Percentiles rank a stretch among this genome's conserved stretches.
Evolutionary conservation across 225 moss, liverwort and hornwort species (phyloP).

Genomic region (Pseudisothecium myosuroides): DNA sequence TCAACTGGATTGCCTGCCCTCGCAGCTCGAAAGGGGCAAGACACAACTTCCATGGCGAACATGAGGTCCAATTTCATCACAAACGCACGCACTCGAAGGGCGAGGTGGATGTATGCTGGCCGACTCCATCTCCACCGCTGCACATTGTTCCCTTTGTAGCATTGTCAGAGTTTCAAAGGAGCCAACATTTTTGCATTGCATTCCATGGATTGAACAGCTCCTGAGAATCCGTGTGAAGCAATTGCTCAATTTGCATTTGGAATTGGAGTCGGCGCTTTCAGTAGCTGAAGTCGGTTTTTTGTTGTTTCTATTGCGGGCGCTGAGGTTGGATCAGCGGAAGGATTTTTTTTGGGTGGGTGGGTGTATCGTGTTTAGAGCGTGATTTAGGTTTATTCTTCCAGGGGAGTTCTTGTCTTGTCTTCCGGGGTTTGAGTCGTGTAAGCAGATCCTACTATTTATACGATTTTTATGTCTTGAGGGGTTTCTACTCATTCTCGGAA

Average conservation of each 20-base stretch:
- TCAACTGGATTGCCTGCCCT: neutral
- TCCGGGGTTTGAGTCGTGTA: neutral
- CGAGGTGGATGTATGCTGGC: neutral
- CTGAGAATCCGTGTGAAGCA: neutral
- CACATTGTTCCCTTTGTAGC: neutral
- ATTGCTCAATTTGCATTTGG: neutral
- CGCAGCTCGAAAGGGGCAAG: neutral
- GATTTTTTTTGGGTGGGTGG: neutral
- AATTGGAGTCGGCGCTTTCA: neutral
- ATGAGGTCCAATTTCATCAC: constrained; percentile 1
- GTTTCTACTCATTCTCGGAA: neutral
- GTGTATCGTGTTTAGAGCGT: neutral
- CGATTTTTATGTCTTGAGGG: neutral
- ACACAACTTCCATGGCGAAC: neutral
- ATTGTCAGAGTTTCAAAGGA: neutral
- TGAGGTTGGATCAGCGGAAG: neutral
- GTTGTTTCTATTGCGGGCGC: neutral
- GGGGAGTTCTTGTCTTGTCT: neutral
- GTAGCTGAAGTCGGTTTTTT: neutral
- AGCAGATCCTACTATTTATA: neutral
- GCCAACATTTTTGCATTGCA: neutral
- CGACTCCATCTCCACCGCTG: neutral
- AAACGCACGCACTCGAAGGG: neutral
- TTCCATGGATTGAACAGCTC: neutral
- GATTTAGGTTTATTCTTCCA: neutral